Percentiles rank a stretch among this genome's conserved stretches.
phyloP scores from a whole-genome alignment of 2,329 filamentous ascomycete genomes.

The Periconia macrospinosa region DNA sequence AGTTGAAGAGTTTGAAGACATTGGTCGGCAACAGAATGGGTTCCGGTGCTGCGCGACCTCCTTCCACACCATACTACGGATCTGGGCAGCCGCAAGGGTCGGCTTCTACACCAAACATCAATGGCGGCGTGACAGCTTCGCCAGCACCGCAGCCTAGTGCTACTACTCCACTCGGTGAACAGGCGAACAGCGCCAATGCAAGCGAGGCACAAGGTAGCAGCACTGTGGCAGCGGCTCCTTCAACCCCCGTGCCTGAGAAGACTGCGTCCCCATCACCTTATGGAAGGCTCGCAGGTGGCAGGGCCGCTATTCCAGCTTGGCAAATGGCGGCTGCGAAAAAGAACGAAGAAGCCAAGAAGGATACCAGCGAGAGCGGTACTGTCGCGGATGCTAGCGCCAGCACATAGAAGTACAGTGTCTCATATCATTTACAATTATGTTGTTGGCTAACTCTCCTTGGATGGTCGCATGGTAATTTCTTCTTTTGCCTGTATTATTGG shows the following conservation, averaged over 20 bases:
- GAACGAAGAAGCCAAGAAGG: conserved; percentile 49
- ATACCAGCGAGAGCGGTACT: conserved; percentile 43
- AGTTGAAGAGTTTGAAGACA: conserved; percentile 90
- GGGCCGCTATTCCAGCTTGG: conserved; percentile 55
- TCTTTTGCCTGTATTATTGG: background rate
- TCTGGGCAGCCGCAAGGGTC: conserved; percentile 19
- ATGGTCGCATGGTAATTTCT: background rate
- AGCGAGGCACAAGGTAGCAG: conserved; percentile 25
- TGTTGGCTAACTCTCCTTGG: background rate
- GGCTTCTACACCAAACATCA: conserved; percentile 27
- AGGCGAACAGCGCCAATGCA: conserved; percentile 15
- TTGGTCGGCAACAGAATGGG: conserved; percentile 69
- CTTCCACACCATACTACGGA: conserved; percentile 28
- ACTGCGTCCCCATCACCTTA: conserved; percentile 31
- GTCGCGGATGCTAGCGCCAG: conserved; percentile 33
- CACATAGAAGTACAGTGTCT: conserved; percentile 15
- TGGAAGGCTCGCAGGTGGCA: conserved; percentile 34
- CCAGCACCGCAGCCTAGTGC: conserved; percentile 9
- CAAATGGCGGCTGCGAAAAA: conserved; percentile 56
- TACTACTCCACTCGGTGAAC: conserved; percentile 19
- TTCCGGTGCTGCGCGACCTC: conserved; percentile 27
- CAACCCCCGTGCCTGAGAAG: conserved; percentile 33
- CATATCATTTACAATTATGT: conserved; percentile 1
- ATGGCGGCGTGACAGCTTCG: conserved; percentile 21
- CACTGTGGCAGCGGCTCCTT: conserved; percentile 14